Base-by-base conservation (phyloP, 1,284 basidiomycete species). In the Farysia itapuensis region DNA sequence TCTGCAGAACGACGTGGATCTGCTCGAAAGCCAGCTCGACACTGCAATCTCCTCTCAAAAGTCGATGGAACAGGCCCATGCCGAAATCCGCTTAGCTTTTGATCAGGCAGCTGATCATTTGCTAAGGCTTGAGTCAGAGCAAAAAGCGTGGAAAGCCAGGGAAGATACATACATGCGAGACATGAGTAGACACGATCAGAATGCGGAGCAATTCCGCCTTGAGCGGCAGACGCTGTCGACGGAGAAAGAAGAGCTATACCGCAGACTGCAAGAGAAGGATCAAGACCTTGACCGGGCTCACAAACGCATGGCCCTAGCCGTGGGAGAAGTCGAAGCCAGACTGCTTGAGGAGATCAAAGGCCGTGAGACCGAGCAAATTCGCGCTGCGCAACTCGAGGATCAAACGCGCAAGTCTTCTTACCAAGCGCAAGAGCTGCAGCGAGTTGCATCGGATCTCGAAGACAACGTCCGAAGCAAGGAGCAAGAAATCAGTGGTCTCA, bases 41-140 rank as follows among this genome's bases (percentile, higher is more conserved):
- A 84, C 87, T 4, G 87, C 87, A 0, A 81, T 90, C 72, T 59
- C 64, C 12, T 38, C 65, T n/a, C 72, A 75, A 29, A 61, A 65
- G 39, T 41, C 48, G 15, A 56, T 68, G 81, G 84, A 50, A 50
- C 25, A 52, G 71, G 87, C 88, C 65, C 84, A 87, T 57, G 82
- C 85, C 50, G 82, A 84, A 14, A 80, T 91, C 39, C 81, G 84
- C 19, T 78, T 82, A 39, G 85, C 87, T 16, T 89, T 91, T 66
- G 86, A 90, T 48, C 83, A 89, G 59, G 87, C 91, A 12, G 86
- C 89, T 0, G 86, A 88, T 52, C 88, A 91, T 69, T 82, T 93
- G 14, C 84, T 87, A 4, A 81, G 85, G 2, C 79, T 94, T 33
- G 90, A 93, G 78, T 79, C 80, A 46, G 86, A 91, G 64, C 84